Base-by-base conservation (phyloP, 768 basidiomycete species). In the Mycena haematopus region DNA sequence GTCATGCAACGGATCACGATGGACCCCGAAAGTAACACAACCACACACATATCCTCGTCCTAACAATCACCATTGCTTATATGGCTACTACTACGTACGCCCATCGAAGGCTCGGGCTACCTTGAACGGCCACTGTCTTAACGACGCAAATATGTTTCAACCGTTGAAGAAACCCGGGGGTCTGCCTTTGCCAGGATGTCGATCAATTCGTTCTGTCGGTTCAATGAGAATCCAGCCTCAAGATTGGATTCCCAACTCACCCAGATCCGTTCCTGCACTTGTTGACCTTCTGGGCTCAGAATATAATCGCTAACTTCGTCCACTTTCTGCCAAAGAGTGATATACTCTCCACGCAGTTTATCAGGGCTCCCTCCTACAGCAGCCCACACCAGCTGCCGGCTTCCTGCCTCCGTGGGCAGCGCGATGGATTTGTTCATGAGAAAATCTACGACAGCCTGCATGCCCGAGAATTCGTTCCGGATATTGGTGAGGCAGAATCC, bases 351-450 rank as follows among this genome's bases (percentile, higher is more conserved):
- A 5, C 69, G 67, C 58, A 78, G 29, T 25, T 64, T 57, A 1
- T 73, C 66, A 25, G 65, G 56, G 14, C 62, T 47, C 19, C 62
- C 54, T 2, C 75, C 76, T 15, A 76, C 29, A 6, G 75, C 71
- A 13, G 74, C 77, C 69, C 70, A 78, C 13, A 78, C 69, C 1
- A 76, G 61, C 57, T 75, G 72, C 6, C 76, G 56, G 52, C 71
- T 71, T 13, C 72, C 72, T 10, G 50, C 61, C 40, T 73, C 68
- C 4, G 72, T 64, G 5, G 71, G 58, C 1, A 69, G 63, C 19
- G 67, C 71, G 1, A 73, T 6, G 1, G 45, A 19, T 1, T 22
- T 6, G 33, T 65, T 58, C 57, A 68, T 61, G 11, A 65, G n/a
- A 13, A 9, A 44, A 25, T 65, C 63, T 8, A 69, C 33, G 25